Conservation (phyloP, 2,329 filamentous ascomycete genomes). For the Tetracladium maxilliforme region DNA sequence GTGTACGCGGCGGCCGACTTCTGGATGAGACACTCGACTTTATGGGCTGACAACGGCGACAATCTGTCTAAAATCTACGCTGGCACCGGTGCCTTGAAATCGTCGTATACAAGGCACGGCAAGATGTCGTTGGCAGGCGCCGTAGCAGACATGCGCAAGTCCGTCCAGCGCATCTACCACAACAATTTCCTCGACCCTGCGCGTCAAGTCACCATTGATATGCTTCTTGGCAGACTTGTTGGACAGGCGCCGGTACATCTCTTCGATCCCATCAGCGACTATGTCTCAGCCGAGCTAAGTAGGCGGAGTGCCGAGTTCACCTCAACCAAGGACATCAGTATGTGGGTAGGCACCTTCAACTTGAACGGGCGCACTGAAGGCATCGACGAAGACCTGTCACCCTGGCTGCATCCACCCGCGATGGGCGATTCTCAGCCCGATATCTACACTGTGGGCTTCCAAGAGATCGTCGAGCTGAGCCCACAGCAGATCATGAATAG, state of each 20-base stretch:
- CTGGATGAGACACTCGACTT: slow-evolving; percentile 78
- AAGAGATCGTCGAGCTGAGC: slow-evolving; percentile 95
- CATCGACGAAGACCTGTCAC: slow-evolving; percentile 62
- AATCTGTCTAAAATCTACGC: slow-evolving; percentile 90
- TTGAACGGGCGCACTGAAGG: slow-evolving; percentile 78
- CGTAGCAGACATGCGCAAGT: slow-evolving; percentile 90
- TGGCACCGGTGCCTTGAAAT: slow-evolving; percentile 88
- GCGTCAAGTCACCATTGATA: slow-evolving; percentile 86
- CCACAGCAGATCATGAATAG: slow-evolving; percentile 99
- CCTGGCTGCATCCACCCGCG: slow-evolving; percentile 66
- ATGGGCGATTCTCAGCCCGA: slow-evolving; percentile 60
- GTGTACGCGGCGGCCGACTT: slow-evolving; percentile 64
- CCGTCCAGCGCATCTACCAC: slow-evolving; percentile 84
- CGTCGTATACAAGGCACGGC: slow-evolving; percentile 83
- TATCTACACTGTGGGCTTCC: slow-evolving; percentile 83
- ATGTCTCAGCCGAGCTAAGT: slow-evolving; percentile 61
- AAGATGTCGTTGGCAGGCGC: slow-evolving; percentile 93
- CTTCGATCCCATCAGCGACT: slow-evolving; percentile 90
- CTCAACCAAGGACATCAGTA: slow-evolving; percentile 55
- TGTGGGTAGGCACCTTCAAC: slow-evolving; percentile 83
- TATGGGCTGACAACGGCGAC: slow-evolving; percentile 98
- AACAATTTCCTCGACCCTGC: slow-evolving; percentile 96
- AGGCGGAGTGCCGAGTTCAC: slow-evolving; percentile 61
- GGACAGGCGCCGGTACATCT: slow-evolving; percentile 74
- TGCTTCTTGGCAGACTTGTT: slow-evolving; percentile 73